Percentiles rank a stretch among this genome's conserved stretches.
These are phyloP conservation scores for Physcomitrellopsis africana DNA, from an alignment of 225 moss, liverwort and hornwort genomes.

Conservation along the genomic window DNA sequence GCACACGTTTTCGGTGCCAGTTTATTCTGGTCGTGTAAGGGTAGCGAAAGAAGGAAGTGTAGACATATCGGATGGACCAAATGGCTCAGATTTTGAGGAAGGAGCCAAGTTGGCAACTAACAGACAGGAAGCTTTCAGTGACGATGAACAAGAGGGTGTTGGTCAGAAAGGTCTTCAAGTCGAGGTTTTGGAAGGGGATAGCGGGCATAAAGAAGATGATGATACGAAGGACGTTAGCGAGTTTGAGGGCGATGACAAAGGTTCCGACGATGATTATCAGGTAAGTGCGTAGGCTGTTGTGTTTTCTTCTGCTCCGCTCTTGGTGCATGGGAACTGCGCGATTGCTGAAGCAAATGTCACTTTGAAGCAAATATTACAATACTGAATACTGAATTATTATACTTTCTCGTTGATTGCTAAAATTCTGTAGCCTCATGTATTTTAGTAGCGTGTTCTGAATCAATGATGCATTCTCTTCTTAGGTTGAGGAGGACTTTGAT, in stretches of 20 bases:
- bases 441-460: constrained; percentile 23
- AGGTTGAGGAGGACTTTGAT: constrained; percentile 74
- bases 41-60: constrained; percentile 63
- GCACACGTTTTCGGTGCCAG: constrained; percentile 30
- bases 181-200: constrained; percentile 39
- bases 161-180: constrained; percentile 56
- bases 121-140: constrained; percentile 68
- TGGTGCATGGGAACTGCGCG: constrained; percentile 22
- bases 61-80: constrained; percentile 51
- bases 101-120: constrained; percentile 68
- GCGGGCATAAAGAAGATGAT: constrained; percentile 56
- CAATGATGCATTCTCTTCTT: constrained; percentile 20
- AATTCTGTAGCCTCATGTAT: neutral
- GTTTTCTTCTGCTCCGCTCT: neutral
- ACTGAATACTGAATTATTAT: constrained; percentile 15
- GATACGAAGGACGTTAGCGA: constrained; percentile 63
- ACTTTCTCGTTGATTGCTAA: constrained; percentile 14
- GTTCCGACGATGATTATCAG: constrained; percentile 81
- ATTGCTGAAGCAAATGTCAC: neutral
- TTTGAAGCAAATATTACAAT: neutral
- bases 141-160: constrained; percentile 66
- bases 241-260: constrained; percentile 77
- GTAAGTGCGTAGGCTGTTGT: constrained; percentile 34
- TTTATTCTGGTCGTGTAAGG: constrained; percentile 36
- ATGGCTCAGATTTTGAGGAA: constrained; percentile 70